Evolutionary conservation across 257 asterid genomes (phyloP).

Genomic region (Salvia hispanica): DNA sequence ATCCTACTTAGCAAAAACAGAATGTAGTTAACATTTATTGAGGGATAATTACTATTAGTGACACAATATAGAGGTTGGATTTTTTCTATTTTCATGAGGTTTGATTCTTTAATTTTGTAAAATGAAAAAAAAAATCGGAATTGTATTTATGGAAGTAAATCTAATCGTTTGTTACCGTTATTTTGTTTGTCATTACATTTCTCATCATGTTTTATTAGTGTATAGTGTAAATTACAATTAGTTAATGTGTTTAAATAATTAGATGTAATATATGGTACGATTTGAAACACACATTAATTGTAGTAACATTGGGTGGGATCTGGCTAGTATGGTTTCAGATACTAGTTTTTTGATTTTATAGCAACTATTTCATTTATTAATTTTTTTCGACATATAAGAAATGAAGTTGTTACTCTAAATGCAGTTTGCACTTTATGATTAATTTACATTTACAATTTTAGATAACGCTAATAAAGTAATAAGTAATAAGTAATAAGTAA

Average conservation of each 20-base stretch:
- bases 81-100: too few species aligned
- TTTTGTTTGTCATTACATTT: not conserved
- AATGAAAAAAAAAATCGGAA: not conserved
- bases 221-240: not conserved
- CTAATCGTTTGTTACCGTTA: not conserved
- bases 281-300: not conserved
- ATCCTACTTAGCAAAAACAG: too few species aligned
- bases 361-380: not conserved
- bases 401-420: not conserved
- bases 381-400: not conserved
- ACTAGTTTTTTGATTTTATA: not conserved
- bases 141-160: not conserved
- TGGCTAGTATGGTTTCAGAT: not conserved
- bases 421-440: conserved; percentile 19
- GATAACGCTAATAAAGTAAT: not conserved
- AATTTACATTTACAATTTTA: not conserved
- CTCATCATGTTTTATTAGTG: not conserved
- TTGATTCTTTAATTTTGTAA: too few species aligned
- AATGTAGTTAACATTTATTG: too few species aligned
- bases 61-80: too few species aligned
- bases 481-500: too few species aligned
- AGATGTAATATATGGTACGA: not conserved
- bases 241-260: not conserved
- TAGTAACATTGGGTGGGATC: not conserved
- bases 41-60: too few species aligned